phyloP scores from a whole-genome alignment of 1,284 basidiomycete species.

The Cystobasidium pallidum region DNA sequence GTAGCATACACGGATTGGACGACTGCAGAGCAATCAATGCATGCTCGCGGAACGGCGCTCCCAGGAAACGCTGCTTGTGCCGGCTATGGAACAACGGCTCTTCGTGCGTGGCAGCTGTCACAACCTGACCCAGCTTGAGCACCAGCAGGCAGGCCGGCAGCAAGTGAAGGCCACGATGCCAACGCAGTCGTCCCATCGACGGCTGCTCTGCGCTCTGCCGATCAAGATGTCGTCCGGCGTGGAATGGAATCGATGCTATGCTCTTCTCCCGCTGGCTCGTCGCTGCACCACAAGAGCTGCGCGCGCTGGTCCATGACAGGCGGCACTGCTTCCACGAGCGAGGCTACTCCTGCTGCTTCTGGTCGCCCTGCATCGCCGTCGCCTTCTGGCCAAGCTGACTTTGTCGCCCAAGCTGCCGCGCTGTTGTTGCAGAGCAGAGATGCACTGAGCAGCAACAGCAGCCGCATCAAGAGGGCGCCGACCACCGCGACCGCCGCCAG shows the following conservation, averaged over 20 bases:
- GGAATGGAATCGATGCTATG: slow-evolving; percentile 6
- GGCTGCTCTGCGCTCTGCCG: not conserved
- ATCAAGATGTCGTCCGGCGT: slow-evolving; percentile 5
- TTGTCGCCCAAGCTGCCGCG: not conserved
- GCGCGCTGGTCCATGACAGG: slow-evolving; percentile 3
- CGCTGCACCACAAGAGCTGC: not conserved
- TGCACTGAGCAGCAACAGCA: not conserved
- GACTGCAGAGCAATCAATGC: no score
- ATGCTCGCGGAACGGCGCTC: no score
- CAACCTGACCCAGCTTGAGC: no score
- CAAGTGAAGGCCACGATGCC: not conserved
- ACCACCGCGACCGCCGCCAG: not conserved
- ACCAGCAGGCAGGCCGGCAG: no score
- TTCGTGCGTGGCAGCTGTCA: no score
- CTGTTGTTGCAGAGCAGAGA: slow-evolving; percentile 1
- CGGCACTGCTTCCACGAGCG: not conserved
- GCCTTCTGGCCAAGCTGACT: not conserved
- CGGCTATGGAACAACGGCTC: no score
- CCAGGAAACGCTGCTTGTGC: no score
- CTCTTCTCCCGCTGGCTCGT: not conserved
- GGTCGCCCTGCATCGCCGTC: not conserved
- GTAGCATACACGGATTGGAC: no score
- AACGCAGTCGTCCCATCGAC: not conserved
- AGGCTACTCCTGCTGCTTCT: not conserved
- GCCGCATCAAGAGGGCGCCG: not conserved